A percentile compares a stretch with the other conserved stretches of the same genome.
phyloP scores from a whole-genome alignment of 192 early-diverging fungal genomes.

The Cetraspora pellucida region DNA sequence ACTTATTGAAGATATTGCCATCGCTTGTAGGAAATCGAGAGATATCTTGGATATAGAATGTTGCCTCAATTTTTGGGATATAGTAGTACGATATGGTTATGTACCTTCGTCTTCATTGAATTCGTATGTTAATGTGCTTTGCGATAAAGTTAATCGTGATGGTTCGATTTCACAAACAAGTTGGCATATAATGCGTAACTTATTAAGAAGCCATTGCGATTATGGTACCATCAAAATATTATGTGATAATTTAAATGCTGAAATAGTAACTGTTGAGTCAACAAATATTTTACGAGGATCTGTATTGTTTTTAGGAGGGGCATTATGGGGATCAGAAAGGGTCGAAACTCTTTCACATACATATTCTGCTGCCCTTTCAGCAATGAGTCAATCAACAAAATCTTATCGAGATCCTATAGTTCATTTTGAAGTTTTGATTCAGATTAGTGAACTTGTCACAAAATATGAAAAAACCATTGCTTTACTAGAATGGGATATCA shows the following conservation, averaged over 20 bases:
- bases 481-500: conserved; percentile 52
- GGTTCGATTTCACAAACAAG: conserved; percentile 38
- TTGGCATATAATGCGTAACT: conserved; percentile 65
- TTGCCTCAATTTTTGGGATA: conserved; percentile 55
- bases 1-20: conserved; percentile 50
- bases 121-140: conserved; percentile 56
- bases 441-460: conserved; percentile 19
- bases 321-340: conserved; percentile 56
- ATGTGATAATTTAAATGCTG: conserved; percentile 50
- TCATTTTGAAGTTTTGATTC: conserved; percentile 15
- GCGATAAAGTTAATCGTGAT: conserved; percentile 43
- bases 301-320: conserved; percentile 54
- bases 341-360: conserved; percentile 48
- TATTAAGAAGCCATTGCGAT: conserved; percentile 64
- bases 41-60: conserved; percentile 42
- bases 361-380: conserved; percentile 40
- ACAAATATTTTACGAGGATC: conserved; percentile 53
- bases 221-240: conserved; percentile 59
- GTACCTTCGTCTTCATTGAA: conserved; percentile 51
- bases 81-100: conserved; percentile 59
- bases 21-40: conserved; percentile 47
- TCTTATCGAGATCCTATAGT: not conserved
- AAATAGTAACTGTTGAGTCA: conserved; percentile 22
- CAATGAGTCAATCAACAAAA: conserved; percentile 38
- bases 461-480: conserved; percentile 35